phyloP scores from a whole-genome alignment of 306 rosid genomes.

The Senna tora region DNA sequence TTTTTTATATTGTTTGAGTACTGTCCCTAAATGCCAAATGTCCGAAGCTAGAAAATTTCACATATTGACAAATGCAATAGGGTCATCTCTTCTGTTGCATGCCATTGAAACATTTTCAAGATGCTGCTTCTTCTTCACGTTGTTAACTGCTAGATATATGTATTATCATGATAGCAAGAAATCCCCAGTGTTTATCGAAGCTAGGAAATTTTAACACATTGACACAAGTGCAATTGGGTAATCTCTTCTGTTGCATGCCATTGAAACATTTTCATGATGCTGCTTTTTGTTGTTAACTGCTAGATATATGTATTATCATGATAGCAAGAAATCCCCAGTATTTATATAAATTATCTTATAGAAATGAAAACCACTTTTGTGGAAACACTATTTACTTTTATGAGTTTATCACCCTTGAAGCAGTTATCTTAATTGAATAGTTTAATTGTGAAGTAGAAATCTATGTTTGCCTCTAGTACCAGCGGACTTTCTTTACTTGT shows the following conservation, averaged over 20 bases:
- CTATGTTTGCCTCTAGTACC: no score
- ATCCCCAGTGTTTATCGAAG: background rate
- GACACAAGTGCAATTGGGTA: no score
- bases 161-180: slow-evolving; percentile 17
- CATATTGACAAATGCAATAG: slow-evolving; percentile 17
- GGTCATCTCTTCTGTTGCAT: background rate
- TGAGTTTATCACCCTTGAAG: no score
- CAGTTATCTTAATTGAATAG: background rate
- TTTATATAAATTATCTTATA: slow-evolving; percentile 5
- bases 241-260: background rate
- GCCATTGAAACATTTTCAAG: slow-evolving; percentile 15
- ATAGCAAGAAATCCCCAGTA: slow-evolving; percentile 11
- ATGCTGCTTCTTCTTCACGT: slow-evolving; percentile 27
- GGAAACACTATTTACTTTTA: no score
- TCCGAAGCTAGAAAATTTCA: background rate
- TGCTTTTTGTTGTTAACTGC: slow-evolving; percentile 11
- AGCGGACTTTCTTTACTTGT: no score
- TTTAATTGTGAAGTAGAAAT: no score
- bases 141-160: background rate
- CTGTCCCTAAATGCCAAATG: background rate
- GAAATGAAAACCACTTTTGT: slow-evolving; percentile 7
- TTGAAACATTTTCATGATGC: slow-evolving; percentile 31
- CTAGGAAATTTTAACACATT: no score
- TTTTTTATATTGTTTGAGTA: slow-evolving; percentile 11
- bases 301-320: slow-evolving; percentile 3